Evolutionary conservation across 2,329 filamentous ascomycete species (phyloP), one percentile per base, ranked within the genome.

Genomic region (Lasiodiplodia sp.): DNA sequence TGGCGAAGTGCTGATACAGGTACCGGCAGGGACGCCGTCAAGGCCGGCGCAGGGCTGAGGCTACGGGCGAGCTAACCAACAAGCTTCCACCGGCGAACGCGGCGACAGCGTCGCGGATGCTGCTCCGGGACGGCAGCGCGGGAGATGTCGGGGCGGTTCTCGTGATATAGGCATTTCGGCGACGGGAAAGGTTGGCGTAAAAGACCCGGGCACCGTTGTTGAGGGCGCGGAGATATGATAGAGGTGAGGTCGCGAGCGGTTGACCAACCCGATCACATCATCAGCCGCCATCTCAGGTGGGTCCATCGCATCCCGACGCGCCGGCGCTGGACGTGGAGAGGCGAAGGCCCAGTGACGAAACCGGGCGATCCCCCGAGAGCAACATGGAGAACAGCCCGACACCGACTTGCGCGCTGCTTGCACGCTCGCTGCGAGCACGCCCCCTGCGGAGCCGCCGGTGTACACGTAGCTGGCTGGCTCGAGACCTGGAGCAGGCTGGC

Each of bases 191-290:
- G 8, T 25, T 62, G 37, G 58, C 58, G 58, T 51, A 51, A 62
- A 18, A 44, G 16, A 25, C 11, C n/a, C 18, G 28, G 23, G 6
- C 11, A 62, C 23, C 4, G 38, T 28, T 18, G 31, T 18, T 23
- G 34, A 8, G 11, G 12, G 51, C 51, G 53, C 53, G 53, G 31
- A 57, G 53, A 57, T 38, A 62, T 51, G 44, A 51, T 49, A 49
- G 40, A 51, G 16, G 18, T 28, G 37, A 47, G 21, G 56, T 31
- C 38, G 38, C 38, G 38, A 40, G 56, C 14, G 10, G 40, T 34
- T 62, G 23, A 62, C 44, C 58, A 62, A 62, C 25, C 23, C 16
- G 38, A 49, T 49, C 58, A 34, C 58, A 62, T 62, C 58, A 62
- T 62, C 58, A 8, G 14, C 40, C 44, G 58, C 40, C 47, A 40